Percentiles rank a stretch among this genome's conserved stretches.
Conservation (phyloP, 2,329 filamentous ascomycete species). For the Diaporthe longicolla region DNA sequence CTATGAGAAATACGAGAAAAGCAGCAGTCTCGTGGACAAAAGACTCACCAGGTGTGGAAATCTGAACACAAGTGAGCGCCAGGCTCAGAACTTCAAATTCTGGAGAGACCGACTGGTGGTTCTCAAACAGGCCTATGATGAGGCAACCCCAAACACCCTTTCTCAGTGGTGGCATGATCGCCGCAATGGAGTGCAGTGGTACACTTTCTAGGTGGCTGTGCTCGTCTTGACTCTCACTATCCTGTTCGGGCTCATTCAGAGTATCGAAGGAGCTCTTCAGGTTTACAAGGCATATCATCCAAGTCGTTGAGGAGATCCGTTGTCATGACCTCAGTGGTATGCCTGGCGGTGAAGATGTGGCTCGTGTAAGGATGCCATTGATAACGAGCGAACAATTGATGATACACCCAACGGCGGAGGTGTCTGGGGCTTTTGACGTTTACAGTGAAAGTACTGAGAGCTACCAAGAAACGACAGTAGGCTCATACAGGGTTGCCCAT, state of each 20-base stretch:
- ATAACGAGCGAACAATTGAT: too few relatives aligned
- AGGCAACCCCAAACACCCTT: conserved; percentile 53
- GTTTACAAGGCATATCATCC: neutral
- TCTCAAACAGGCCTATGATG: conserved; percentile 58
- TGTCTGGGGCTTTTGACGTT: too few relatives aligned
- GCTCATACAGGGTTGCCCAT: too few relatives aligned
- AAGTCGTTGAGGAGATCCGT: neutral
- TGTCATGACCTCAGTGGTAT: too few relatives aligned
- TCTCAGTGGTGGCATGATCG: conserved; percentile 60
- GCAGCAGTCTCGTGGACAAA: conserved; percentile 46
- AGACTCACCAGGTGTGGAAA: conserved; percentile 48
- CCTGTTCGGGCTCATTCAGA: conserved; percentile 58
- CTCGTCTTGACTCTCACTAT: conserved; percentile 54
- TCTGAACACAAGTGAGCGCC: conserved; percentile 51
- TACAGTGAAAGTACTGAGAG: too few relatives aligned
- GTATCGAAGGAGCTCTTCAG: conserved; percentile 55
- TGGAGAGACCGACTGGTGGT: conserved; percentile 61
- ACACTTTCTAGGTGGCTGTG: conserved; percentile 62
- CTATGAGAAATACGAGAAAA: neutral
- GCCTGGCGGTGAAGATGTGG: too few relatives aligned
- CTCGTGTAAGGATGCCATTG: too few relatives aligned
- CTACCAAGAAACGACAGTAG: too few relatives aligned
- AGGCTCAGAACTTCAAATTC: conserved; percentile 53
- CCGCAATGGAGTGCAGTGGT: conserved; percentile 60
- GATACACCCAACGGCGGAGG: too few relatives aligned